Percentiles rank a stretch among this genome's conserved stretches.
These are phyloP conservation scores for Scleromitrula shiraiana DNA, from an alignment of 2,329 filamentous ascomycete genomes.

Conservation along the genomic window DNA sequence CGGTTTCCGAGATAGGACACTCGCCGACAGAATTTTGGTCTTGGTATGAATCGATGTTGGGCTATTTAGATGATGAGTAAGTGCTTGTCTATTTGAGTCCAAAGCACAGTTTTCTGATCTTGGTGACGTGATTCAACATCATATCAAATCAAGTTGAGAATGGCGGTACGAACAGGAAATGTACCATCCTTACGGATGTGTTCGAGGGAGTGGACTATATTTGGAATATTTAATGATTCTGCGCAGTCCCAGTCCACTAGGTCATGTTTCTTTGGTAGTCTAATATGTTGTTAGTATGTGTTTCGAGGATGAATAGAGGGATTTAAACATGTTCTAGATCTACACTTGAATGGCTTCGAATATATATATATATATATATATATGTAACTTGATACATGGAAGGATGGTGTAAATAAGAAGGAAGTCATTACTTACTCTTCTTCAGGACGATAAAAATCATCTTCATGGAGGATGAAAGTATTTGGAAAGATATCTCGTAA, in stretches of 20 bases:
- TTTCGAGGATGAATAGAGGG: no score
- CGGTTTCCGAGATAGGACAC: conserved; percentile 42
- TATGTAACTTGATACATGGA: no score
- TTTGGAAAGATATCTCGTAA: conserved; percentile 73
- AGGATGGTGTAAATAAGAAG: not conserved
- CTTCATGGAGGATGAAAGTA: conserved; percentile 81
- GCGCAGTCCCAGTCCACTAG: conserved; percentile 90
- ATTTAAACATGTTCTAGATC: no score
- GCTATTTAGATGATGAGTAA: conserved; percentile 31
- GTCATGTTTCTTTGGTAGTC: conserved; percentile 48
- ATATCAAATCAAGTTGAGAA: no score
- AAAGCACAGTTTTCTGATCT: no score
- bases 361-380: no score
- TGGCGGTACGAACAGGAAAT: conserved; percentile 45
- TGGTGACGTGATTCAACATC: no score
- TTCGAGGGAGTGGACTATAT: conserved; percentile 57
- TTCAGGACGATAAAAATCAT: conserved; percentile 90
- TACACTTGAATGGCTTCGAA: no score
- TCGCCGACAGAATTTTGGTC: conserved; percentile 54
- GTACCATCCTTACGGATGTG: conserved; percentile 64
- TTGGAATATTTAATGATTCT: conserved; percentile 63
- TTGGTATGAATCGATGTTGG: conserved; percentile 47
- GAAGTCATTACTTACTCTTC: conserved; percentile 44
- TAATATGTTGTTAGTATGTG: conserved; percentile 22
- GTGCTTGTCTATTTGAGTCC: conserved; percentile 16